phyloP scores from a whole-genome alignment of 768 basidiomycete genomes.

The Neoboletus subvelutipes region DNA sequence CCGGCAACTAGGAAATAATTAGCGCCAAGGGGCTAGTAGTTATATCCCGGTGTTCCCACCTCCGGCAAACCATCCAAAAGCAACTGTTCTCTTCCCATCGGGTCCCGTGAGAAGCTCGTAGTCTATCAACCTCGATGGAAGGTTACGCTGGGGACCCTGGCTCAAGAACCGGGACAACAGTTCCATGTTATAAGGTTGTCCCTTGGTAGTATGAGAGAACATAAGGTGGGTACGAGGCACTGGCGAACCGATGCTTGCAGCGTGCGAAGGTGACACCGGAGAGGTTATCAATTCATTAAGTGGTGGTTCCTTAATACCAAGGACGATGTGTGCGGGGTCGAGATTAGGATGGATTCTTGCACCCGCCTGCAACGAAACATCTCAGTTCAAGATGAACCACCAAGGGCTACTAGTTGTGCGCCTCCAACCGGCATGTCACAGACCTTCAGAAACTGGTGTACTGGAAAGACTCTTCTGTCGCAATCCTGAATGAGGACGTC shows the following conservation, averaged over 20 bases:
- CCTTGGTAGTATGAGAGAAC: conserved; percentile 92
- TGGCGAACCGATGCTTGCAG: conserved; percentile 14
- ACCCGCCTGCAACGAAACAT: conserved; percentile 60
- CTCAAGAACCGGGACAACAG: conserved; percentile 66
- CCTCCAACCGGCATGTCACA: background rate
- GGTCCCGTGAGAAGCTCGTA: conserved; percentile 74
- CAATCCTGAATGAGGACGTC: conserved; percentile 77
- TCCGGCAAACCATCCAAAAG: conserved; percentile 92
- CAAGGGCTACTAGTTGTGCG: background rate
- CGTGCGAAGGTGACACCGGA: conserved; percentile 34
- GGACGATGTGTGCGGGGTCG: conserved; percentile 63
- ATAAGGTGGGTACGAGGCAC: conserved; percentile 73
- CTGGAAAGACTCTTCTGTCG: conserved; percentile 67
- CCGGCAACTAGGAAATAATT: conserved; percentile 62
- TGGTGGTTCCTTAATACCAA: conserved; percentile 90
- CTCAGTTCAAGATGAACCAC: background rate
- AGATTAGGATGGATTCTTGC: conserved; percentile 62
- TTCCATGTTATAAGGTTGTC: conserved; percentile 82
- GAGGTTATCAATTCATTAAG: conserved; percentile 56
- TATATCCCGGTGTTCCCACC: conserved; percentile 42
- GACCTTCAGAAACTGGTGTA: conserved; percentile 66
- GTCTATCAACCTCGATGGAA: conserved; percentile 65
- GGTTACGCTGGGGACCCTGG: conserved; percentile 17
- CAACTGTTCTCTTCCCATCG: conserved; percentile 74
- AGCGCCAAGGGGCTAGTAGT: background rate